Conservation (phyloP, 106 monocot species). For the Cymbidium sinense region DNA sequence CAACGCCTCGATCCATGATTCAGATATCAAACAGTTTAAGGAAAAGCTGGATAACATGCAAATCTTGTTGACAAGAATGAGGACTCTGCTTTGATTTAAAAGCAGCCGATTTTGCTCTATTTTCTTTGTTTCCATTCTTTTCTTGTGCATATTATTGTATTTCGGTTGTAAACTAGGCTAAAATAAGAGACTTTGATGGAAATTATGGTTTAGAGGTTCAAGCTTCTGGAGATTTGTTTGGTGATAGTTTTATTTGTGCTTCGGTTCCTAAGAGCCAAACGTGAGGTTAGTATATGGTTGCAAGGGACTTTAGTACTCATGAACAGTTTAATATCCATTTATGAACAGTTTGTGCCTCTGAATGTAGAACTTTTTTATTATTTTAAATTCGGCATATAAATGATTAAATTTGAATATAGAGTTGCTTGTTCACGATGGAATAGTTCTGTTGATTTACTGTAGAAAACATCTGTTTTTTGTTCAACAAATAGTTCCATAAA, state of each 20-base stretch:
- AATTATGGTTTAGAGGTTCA: not conserved
- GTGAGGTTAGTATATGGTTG: too few species aligned
- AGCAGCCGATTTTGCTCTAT: not conserved
- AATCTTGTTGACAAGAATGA: slow-evolving; percentile 48
- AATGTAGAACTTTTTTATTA: too few species aligned
- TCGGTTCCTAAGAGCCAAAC: too few species aligned
- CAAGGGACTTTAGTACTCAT: too few species aligned
- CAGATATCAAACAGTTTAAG: slow-evolving; percentile 53
- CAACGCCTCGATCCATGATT: slow-evolving; percentile 22
- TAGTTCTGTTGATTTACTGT: too few species aligned
- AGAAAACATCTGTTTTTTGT: too few species aligned
- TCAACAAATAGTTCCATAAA: too few species aligned
- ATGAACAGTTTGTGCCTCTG: too few species aligned
- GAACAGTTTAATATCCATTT: too few species aligned
- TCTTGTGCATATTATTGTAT: slow-evolving; percentile 26
- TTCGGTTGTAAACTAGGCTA: slow-evolving; percentile 13
- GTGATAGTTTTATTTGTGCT: not conserved
- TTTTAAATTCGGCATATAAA: too few species aligned
- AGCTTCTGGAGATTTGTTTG: not conserved
- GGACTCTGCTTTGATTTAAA: slow-evolving; percentile 28
- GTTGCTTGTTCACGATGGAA: too few species aligned
- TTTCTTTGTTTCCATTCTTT: slow-evolving; percentile 8
- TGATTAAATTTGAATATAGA: too few species aligned
- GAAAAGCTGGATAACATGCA: slow-evolving; percentile 87
- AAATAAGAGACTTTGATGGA: slow-evolving; percentile 1